Evolutionary conservation across 805 yeast genomes (phyloP).

Genomic region (Scheffersomyces lignosus): DNA sequence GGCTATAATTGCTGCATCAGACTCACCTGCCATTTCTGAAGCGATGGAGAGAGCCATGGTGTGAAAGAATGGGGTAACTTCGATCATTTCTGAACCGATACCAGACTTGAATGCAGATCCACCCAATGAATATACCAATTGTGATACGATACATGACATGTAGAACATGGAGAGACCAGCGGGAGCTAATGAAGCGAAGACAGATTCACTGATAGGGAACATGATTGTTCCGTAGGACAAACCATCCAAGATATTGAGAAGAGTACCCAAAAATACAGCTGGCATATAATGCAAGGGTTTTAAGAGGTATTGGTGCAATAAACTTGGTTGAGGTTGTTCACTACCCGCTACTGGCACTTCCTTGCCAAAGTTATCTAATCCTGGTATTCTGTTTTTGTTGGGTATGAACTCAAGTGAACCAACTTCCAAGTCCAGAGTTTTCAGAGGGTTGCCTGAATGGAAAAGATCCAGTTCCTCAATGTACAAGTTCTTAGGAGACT

Average conservation of each 20-base stretch:
- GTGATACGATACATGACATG: slow-evolving; percentile 86
- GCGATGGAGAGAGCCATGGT: slow-evolving; percentile 82
- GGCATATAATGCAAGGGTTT: slow-evolving; percentile 60
- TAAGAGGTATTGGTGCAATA: slow-evolving; percentile 11
- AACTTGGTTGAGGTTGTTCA: slow-evolving; percentile 9
- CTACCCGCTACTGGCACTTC: neutral
- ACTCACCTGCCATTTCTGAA: slow-evolving; percentile 45
- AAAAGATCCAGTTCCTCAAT: neutral
- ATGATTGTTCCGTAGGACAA: slow-evolving; percentile 96
- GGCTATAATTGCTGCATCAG: slow-evolving; percentile 59
- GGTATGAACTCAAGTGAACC: slow-evolving; percentile 1
- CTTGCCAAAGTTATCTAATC: neutral
- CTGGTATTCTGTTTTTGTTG: neutral
- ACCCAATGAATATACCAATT: slow-evolving; percentile 83
- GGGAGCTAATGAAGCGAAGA: slow-evolving; percentile 78
- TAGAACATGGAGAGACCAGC: slow-evolving; percentile 94
- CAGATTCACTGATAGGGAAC: slow-evolving; percentile 83
- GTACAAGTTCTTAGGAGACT: slow-evolving; percentile 6
- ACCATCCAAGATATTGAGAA: slow-evolving; percentile 88
- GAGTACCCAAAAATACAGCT: slow-evolving; percentile 79
- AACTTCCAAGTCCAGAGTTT: neutral
- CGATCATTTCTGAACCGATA: slow-evolving; percentile 98
- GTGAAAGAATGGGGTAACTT: slow-evolving; percentile 97
- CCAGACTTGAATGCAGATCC: slow-evolving; percentile 88
- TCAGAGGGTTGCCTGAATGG: neutral